Conservation (phyloP, 2,329 filamentous ascomycete genomes). For the Calonectria fujianensis region DNA sequence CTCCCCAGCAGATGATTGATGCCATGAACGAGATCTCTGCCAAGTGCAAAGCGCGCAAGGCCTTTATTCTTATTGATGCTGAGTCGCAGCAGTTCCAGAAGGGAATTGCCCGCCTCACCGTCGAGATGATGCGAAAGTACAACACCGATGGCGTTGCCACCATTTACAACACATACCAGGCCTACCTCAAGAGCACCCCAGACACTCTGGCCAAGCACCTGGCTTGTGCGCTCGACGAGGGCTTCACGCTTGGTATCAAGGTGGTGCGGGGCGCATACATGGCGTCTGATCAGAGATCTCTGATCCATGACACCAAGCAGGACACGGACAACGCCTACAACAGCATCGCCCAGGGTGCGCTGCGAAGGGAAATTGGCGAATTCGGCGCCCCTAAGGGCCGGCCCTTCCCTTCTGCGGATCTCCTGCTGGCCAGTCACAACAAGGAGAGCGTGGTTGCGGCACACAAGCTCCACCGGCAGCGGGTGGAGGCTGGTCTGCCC, state of each 20-base stretch:
- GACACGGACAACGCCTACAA: conserved; percentile 73
- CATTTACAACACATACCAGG: conserved; percentile 74
- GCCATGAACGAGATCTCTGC: conserved; percentile 64
- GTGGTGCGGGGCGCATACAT: conserved; percentile 76
- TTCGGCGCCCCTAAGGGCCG: conserved; percentile 61
- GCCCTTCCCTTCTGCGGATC: conserved; percentile 66
- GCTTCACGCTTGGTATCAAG: conserved; percentile 73
- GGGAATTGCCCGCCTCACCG: conserved; percentile 59
- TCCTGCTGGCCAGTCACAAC: conserved; percentile 75
- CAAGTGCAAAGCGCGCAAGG: conserved; percentile 61
- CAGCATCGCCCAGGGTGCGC: conserved; percentile 66
- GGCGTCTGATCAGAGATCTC: conserved; percentile 66
- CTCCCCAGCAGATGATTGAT: conserved; percentile 64
- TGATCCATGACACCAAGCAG: conserved; percentile 73
- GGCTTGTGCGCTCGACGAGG: conserved; percentile 63
- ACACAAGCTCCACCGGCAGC: conserved; percentile 64
- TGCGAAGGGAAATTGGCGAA: conserved; percentile 62
- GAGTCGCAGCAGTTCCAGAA: conserved; percentile 67
- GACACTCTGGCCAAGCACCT: conserved; percentile 67
- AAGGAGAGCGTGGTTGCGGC: conserved; percentile 63
- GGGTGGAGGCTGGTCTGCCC: conserved; percentile 59
- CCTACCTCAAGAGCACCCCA: conserved; percentile 71
- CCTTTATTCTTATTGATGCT: conserved; percentile 67
- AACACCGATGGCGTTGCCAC: conserved; percentile 61
- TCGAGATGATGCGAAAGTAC: conserved; percentile 62